Percentiles rank a stretch among this genome's conserved stretches.
phyloP scores from a whole-genome alignment of 2,329 filamentous ascomycete genomes.

The Diaporthe citriasiana region DNA sequence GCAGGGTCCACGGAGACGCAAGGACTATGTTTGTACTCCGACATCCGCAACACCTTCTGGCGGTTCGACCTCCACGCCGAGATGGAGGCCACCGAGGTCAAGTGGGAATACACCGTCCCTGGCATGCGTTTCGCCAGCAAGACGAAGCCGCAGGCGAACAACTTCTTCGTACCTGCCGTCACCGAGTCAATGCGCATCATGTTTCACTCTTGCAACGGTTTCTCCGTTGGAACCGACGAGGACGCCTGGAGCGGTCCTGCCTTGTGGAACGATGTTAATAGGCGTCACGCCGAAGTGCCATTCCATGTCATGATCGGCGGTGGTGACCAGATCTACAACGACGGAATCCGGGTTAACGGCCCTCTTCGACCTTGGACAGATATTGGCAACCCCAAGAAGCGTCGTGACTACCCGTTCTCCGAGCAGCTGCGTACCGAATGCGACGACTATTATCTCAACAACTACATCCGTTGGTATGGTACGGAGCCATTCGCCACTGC shows the following conservation, averaged over 20 bases:
- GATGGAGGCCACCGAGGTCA: constrained; percentile 76
- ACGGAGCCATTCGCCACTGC: constrained; percentile 87
- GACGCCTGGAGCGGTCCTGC: constrained; percentile 91
- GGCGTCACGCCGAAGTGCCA: constrained; percentile 82
- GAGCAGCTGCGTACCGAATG: constrained; percentile 84
- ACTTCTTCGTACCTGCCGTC: constrained; percentile 87
- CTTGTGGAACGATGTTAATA: constrained; percentile 93
- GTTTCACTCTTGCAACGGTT: constrained; percentile 99
- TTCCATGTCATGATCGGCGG: constrained; percentile 98
- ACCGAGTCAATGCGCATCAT: constrained; percentile 96
- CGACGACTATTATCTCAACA: constrained; percentile 91
- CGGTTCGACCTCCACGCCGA: constrained; percentile 86
- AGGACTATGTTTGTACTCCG: constrained; percentile 74
- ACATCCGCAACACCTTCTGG: constrained; percentile 87
- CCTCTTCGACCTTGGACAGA: constrained; percentile 87
- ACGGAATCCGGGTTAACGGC: constrained; percentile 87
- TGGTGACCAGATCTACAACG: constrained; percentile 97
- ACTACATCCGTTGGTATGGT: constrained; percentile 88
- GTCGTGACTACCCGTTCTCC: constrained; percentile 83
- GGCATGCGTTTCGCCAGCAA: constrained; percentile 73
- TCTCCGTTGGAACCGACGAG: constrained; percentile 88
- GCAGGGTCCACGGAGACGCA: constrained; percentile 57
- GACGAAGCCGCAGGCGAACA: constrained; percentile 71
- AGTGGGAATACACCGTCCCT: constrained; percentile 84
- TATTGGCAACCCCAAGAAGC: constrained; percentile 86